phyloP scores from a whole-genome alignment of 1,284 basidiomycete genomes.

The Pyrrhoderma lamaoense region DNA sequence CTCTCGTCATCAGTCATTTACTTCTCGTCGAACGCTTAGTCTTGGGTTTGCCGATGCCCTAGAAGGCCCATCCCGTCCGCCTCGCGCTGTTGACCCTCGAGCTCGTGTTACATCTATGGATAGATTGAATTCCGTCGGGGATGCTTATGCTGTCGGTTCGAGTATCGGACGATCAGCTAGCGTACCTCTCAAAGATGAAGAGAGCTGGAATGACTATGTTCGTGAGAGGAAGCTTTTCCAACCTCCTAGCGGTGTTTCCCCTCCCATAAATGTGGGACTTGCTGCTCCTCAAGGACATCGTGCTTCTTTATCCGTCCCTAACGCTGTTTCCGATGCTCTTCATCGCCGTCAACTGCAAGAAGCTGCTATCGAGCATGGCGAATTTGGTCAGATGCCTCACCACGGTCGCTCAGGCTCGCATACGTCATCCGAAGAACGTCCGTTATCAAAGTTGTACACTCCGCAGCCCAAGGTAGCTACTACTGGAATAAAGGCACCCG shows the following conservation, averaged over 20 bases:
- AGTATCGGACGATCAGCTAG: conserved; percentile 63
- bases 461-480: conserved; percentile 14
- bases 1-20: conserved; percentile 61
- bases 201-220: conserved; percentile 73
- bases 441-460: conserved; percentile 6
- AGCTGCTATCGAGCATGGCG: conserved; percentile 39
- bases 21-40: conserved; percentile 59
- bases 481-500: conserved; percentile 23
- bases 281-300: conserved; percentile 31
- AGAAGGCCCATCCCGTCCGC: conserved; percentile 48
- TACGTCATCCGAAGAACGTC: conserved; percentile 5
- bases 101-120: conserved; percentile 65
- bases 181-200: conserved; percentile 53
- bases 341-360: conserved; percentile 61
- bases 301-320: conserved; percentile 47
- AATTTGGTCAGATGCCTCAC: conserved; percentile 24
- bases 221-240: conserved; percentile 73
- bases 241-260: conserved; percentile 69
- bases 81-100: conserved; percentile 58
- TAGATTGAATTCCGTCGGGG: conserved; percentile 35
- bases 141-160: conserved; percentile 32
- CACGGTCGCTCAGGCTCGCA: conserved; percentile 4
- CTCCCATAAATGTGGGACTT: conserved; percentile 60
- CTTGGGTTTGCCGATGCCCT: conserved; percentile 49
- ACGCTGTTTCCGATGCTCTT: conserved; percentile 67